Evolutionary conservation across 345 rosid species (phyloP).

Genomic region (Gossypium arboreum): DNA sequence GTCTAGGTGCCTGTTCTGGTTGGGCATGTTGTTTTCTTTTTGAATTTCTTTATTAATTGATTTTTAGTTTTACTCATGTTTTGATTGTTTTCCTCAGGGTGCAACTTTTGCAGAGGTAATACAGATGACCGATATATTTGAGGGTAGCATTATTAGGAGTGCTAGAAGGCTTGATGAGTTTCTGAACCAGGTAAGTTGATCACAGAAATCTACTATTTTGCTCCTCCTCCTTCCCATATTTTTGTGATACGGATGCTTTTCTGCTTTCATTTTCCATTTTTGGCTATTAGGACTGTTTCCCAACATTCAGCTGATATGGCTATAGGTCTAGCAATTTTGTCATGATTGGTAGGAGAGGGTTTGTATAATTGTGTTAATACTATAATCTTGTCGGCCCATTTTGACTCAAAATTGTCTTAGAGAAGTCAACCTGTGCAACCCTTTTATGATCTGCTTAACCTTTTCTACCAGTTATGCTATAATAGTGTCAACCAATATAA

Average conservation of each 20-base stretch:
- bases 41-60: neutral
- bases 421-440: neutral
- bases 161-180: slow-evolving; percentile 95
- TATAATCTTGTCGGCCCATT: neutral
- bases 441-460: neutral
- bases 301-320: neutral
- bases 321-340: neutral
- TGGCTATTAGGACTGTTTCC: neutral
- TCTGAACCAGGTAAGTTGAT: slow-evolving; percentile 70
- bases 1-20: neutral
- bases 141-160: slow-evolving; percentile 93
- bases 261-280: neutral
- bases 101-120: slow-evolving; percentile 88
- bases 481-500: neutral
- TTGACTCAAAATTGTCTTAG: neutral
- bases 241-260: neutral
- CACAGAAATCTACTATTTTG: neutral
- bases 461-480: neutral
- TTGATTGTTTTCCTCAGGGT: slow-evolving; percentile 49
- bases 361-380: neutral
- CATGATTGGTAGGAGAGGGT: neutral
- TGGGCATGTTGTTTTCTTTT: neutral
- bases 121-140: slow-evolving; percentile 95
- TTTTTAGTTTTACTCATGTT: neutral
- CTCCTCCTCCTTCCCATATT: neutral